phyloP scores from a whole-genome alignment of 75 land plant species.

The Isoetes taiwanensis region DNA sequence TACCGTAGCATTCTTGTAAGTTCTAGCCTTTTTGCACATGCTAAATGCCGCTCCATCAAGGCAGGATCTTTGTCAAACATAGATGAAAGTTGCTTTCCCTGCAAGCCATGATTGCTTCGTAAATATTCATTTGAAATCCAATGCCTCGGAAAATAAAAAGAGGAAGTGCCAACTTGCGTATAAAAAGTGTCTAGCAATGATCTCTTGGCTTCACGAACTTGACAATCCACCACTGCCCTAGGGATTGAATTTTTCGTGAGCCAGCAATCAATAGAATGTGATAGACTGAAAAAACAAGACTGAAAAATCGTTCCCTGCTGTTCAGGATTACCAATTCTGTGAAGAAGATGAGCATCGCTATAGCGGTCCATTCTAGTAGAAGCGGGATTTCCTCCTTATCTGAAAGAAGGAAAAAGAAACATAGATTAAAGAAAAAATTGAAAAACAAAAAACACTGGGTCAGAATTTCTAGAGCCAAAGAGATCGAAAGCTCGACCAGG shows the following conservation, averaged over 20 bases:
- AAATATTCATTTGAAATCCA: too few relatives aligned
- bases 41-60: slow-evolving; percentile 45
- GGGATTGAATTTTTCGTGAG: slow-evolving; percentile 44
- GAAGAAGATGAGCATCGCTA: slow-evolving; percentile 74
- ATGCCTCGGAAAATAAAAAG: too few relatives aligned
- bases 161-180: slow-evolving; percentile 50
- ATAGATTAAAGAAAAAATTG: too few relatives aligned
- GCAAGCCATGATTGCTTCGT: too few relatives aligned
- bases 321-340: slow-evolving; percentile 87
- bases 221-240: slow-evolving; percentile 60
- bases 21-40: slow-evolving; percentile 49
- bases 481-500: too few relatives aligned
- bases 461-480: too few relatives aligned
- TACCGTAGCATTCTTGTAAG: slow-evolving; percentile 54
- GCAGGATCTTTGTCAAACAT: slow-evolving; percentile 62
- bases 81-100: slow-evolving; percentile 41
- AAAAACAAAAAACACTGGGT: too few relatives aligned
- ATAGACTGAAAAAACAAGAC: slow-evolving; percentile 49
- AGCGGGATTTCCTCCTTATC: too few relatives aligned
- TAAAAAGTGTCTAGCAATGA: slow-evolving; percentile 54
- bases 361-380: slow-evolving; percentile 60
- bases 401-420: too few relatives aligned
- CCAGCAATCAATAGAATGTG: slow-evolving; percentile 57
- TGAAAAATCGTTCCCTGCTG: too few relatives aligned
- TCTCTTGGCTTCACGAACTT: slow-evolving; percentile 64